Conservation (phyloP, 495 filamentous ascomycete genomes). For the Aspergillus nidulans region DNA sequence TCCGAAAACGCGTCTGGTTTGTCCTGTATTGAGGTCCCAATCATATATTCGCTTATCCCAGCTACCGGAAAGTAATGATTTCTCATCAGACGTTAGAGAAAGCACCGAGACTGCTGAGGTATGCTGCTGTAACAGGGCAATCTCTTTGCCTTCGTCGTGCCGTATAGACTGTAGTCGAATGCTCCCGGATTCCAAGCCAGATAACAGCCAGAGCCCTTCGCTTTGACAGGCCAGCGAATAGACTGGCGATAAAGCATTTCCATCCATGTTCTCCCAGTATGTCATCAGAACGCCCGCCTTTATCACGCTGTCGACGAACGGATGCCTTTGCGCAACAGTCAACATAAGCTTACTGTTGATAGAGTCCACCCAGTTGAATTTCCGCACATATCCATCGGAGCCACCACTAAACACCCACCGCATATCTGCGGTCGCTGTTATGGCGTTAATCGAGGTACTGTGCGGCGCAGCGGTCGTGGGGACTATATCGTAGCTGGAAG, state of each 20-base stretch:
- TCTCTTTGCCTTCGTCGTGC: constrained; percentile 88
- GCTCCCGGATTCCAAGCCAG: constrained; percentile 81
- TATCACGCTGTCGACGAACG: constrained; percentile 94
- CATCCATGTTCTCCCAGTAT: constrained; percentile 90
- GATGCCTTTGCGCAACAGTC: constrained; percentile 93
- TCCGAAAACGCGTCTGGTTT: constrained; percentile 67
- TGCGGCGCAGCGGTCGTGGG: constrained; percentile 96
- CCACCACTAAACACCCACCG: constrained; percentile 93
- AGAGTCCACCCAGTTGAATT: constrained; percentile 92
- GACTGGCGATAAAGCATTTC: constrained; percentile 65
- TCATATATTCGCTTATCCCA: constrained; percentile 94
- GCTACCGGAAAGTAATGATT: constrained; percentile 82
- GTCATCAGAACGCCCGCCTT: constrained; percentile 90
- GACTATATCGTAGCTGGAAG: constrained; percentile 89
- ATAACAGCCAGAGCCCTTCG: constrained; percentile 84
- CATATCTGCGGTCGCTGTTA: constrained; percentile 90
- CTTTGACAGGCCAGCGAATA: constrained; percentile 91
- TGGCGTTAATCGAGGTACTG: constrained; percentile 89
- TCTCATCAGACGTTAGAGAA: constrained; percentile 76
- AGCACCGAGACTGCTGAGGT: constrained; percentile 90
- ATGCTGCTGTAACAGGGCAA: constrained; percentile 75
- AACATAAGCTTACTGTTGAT: constrained; percentile 91
- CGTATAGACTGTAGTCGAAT: constrained; percentile 95
- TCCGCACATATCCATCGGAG: constrained; percentile 88
- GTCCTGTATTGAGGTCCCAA: constrained; percentile 92